Conservation (phyloP, 805 yeast genomes). For the Suhomyces sp. region DNA sequence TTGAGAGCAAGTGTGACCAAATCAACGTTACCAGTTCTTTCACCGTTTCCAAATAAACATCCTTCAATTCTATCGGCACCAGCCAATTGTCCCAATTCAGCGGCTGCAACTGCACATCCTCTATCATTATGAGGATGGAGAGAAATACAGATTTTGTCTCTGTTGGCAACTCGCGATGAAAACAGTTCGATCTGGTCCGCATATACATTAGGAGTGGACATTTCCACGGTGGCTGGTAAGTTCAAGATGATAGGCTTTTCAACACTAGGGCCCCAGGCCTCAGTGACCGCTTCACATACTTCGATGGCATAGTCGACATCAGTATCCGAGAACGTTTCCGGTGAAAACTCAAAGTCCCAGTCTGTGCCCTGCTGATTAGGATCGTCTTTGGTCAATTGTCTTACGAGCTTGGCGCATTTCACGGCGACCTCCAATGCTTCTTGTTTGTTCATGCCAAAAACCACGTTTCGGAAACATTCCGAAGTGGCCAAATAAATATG, state of each 20-base stretch:
- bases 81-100: slow-evolving; percentile 76
- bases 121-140: slow-evolving; percentile 84
- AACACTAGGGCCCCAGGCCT: slow-evolving; percentile 68
- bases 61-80: slow-evolving; percentile 92
- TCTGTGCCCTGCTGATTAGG: slow-evolving; percentile 50
- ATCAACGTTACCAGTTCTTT: slow-evolving; percentile 85
- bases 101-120: slow-evolving; percentile 88
- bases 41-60: slow-evolving; percentile 82
- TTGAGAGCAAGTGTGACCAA: slow-evolving; percentile 75
- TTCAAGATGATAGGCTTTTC: slow-evolving; percentile 74
- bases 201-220: slow-evolving; percentile 76
- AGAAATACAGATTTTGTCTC: slow-evolving; percentile 72
- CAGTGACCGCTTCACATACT: slow-evolving; percentile 73
- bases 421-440: slow-evolving; percentile 63
- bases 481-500: slow-evolving; percentile 78
- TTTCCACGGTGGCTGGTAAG: slow-evolving; percentile 83
- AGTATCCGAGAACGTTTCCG: slow-evolving; percentile 77
- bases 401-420: slow-evolving; percentile 59
- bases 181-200: slow-evolving; percentile 86
- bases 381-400: slow-evolving; percentile 68
- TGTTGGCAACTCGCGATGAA: slow-evolving; percentile 55
- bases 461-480: slow-evolving; percentile 69
- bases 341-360: slow-evolving; percentile 79
- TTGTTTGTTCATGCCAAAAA: slow-evolving; percentile 61
- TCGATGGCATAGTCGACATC: slow-evolving; percentile 59